A percentile compares a stretch with the other conserved stretches of the same genome.
These are phyloP conservation scores for Elsinoe ampelina DNA, from an alignment of 2,329 filamentous ascomycete species.

Conservation along the genomic window DNA sequence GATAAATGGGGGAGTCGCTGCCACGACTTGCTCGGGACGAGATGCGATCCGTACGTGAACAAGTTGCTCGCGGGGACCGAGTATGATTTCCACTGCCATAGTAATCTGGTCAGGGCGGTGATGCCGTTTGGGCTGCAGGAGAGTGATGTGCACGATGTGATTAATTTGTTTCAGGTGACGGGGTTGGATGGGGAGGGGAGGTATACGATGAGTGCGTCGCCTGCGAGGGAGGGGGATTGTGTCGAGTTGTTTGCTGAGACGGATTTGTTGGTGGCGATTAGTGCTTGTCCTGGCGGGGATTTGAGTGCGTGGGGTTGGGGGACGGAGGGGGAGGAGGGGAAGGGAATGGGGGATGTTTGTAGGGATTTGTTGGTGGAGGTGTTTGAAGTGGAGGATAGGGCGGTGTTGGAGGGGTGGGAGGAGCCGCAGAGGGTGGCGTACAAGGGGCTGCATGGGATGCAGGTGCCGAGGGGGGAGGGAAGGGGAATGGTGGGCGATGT, in stretches of 20 bases:
- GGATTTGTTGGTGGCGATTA: conserved; percentile 57
- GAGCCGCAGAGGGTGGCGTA: conserved; percentile 53
- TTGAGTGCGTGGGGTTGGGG: conserved; percentile 75
- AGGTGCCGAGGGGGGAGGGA: conserved; percentile 36
- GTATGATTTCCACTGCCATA: conserved; percentile 79
- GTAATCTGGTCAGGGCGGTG: conserved; percentile 67
- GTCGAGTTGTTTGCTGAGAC: conserved; percentile 76
- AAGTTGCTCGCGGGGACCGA: conserved; percentile 58
- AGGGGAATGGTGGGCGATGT: not conserved
- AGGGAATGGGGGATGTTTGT: conserved; percentile 58
- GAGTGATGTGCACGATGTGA: conserved; percentile 60
- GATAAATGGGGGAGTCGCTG: conserved; percentile 51
- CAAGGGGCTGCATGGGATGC: conserved; percentile 56
- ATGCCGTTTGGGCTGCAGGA: conserved; percentile 50
- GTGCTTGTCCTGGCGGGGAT: conserved; percentile 71
- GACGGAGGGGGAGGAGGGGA: conserved; percentile 46
- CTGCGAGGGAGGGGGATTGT: conserved; percentile 47
- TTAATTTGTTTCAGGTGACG: conserved; percentile 81
- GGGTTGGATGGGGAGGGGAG: conserved; percentile 61
- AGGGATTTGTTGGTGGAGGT: conserved; percentile 67
- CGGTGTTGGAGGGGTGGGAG: conserved; percentile 53
- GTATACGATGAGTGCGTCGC: conserved; percentile 65
- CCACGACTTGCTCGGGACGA: conserved; percentile 72
- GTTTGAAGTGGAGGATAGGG: conserved; percentile 45
- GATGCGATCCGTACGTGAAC: conserved; percentile 80